A percentile compares a stretch with the other conserved stretches of the same genome.
These are phyloP conservation scores for Thalassiosira mediterranea DNA, from an alignment of 352 stramenopile species.

Conservation along the genomic window DNA sequence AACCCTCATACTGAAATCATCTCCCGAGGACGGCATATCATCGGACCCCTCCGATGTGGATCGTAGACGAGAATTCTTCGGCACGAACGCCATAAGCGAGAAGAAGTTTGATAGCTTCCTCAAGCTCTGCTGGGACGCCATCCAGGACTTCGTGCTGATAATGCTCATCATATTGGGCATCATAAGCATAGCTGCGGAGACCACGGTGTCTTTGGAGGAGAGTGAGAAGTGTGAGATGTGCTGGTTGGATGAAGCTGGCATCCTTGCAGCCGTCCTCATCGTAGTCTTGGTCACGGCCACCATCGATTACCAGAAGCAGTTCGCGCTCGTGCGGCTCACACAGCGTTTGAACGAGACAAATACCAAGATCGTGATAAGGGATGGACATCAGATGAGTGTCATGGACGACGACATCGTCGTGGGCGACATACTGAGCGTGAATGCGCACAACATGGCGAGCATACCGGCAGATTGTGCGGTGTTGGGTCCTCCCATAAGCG, in stretches of 20 bases:
- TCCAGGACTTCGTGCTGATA: constrained; percentile 83
- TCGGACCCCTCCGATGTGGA: constrained; percentile 58
- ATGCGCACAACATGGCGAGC: constrained; percentile 73
- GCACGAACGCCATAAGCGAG: constrained; percentile 69
- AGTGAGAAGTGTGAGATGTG: constrained; percentile 66
- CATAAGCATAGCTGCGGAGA: constrained; percentile 74
- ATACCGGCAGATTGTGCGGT: constrained; percentile 82
- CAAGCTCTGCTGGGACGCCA: constrained; percentile 74
- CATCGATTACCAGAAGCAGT: constrained; percentile 92
- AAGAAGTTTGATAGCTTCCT: constrained; percentile 78
- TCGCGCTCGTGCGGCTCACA: constrained; percentile 78
- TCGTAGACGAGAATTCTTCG: constrained; percentile 65
- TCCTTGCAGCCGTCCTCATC: constrained; percentile 91
- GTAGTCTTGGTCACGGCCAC: constrained; percentile 93
- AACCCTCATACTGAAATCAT: constrained; percentile 63
- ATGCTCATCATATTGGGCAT: constrained; percentile 81
- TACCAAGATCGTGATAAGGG: constrained; percentile 82
- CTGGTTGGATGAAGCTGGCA: constrained; percentile 95
- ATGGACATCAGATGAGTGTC: constrained; percentile 70
- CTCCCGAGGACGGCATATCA: constrained; percentile 66
- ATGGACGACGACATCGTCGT: constrained; percentile 83
- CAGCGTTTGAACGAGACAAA: constrained; percentile 76
- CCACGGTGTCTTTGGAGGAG: no score
- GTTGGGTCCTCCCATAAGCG: constrained; percentile 59
- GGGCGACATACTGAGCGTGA: constrained; percentile 81